phyloP scores from a whole-genome alignment of 2,329 filamentous ascomycete species.

The Teratosphaeria pseudoeucalypti region DNA sequence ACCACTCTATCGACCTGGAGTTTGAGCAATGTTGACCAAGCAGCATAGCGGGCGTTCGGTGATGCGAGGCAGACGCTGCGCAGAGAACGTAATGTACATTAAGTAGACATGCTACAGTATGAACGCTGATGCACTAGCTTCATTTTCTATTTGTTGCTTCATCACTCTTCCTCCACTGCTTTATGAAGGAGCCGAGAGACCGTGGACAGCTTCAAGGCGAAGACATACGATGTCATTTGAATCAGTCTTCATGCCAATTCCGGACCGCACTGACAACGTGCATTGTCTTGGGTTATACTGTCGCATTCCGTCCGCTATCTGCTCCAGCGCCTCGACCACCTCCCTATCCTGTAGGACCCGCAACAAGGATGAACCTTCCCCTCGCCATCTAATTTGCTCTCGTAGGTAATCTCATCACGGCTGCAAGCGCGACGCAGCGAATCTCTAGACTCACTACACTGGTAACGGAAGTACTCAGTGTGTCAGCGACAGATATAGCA shows the following conservation, averaged over 20 bases:
- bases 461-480: neutral
- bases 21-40: neutral
- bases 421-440: neutral
- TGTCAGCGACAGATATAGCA: neutral
- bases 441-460: neutral
- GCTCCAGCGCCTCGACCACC: neutral
- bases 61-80: neutral
- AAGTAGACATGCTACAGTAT: conserved; percentile 1
- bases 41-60: conserved; percentile 2
- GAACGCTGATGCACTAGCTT: neutral
- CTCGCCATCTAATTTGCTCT: neutral
- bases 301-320: neutral
- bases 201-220: no score
- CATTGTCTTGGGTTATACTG: no score
- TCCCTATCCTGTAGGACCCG: neutral
- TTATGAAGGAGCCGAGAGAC: no score
- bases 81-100: conserved; percentile 1
- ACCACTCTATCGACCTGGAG: neutral
- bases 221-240: no score
- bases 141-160: neutral
- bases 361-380: neutral
- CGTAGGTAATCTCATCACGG: neutral
- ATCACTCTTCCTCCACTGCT: no score
- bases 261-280: no score
- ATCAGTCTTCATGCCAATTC: no score